Evolutionary conservation across 2,329 filamentous ascomycete genomes (phyloP).

Genomic region (Domatiomyces catenatus): DNA sequence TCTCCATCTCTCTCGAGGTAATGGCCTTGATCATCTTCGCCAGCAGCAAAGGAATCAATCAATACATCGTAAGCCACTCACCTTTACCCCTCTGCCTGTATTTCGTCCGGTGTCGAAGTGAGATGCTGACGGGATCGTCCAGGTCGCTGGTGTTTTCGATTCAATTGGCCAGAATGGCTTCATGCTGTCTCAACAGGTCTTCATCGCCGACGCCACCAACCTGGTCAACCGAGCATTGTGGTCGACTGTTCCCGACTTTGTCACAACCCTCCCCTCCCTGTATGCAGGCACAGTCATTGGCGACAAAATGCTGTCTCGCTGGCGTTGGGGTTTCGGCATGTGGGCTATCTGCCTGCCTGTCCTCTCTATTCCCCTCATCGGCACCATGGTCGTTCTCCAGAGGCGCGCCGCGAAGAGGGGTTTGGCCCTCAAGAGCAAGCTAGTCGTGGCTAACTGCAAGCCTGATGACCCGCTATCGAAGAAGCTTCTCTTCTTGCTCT

Average conservation of each 20-base stretch:
- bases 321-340: constrained; percentile 51
- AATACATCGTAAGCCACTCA: constrained; percentile 17
- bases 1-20: constrained; percentile 42
- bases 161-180: constrained; percentile 49
- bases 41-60: constrained; percentile 39
- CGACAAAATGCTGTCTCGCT: constrained; percentile 37
- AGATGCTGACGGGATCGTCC: constrained; percentile 32
- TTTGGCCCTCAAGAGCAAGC: constrained; percentile 1
- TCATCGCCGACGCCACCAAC: constrained; percentile 48
- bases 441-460: too few relatives aligned
- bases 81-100: too few relatives aligned
- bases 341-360: constrained; percentile 45
- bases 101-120: constrained; percentile 26
- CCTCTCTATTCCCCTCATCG: constrained; percentile 38
- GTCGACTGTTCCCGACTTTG: constrained; percentile 43
- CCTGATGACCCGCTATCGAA: constrained; percentile 10
- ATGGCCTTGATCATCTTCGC: constrained; percentile 28
- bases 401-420: constrained; percentile 38
- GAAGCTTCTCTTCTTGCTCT: constrained; percentile 30
- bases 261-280: constrained; percentile 47
- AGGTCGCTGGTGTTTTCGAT: constrained; percentile 42
- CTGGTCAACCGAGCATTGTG: constrained; percentile 47
- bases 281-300: constrained; percentile 41
- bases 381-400: constrained; percentile 35
- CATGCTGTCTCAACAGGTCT: constrained; percentile 46